Evolutionary conservation across 2,329 filamentous ascomycete genomes (phyloP).

Genomic region (Cyphellophora europaea): DNA sequence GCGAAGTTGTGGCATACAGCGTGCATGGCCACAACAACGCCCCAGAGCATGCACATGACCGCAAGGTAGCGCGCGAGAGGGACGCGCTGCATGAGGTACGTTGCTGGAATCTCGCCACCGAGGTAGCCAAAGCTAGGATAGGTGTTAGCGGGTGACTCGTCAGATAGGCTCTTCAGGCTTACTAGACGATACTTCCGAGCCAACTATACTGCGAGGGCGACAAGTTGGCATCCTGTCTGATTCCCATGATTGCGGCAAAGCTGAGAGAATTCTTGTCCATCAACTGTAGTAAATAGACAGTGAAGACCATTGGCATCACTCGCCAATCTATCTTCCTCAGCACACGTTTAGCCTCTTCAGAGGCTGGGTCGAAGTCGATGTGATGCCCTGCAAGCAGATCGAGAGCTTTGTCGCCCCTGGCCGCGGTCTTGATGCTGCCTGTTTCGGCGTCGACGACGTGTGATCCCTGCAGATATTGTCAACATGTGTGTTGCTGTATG

Average conservation of each 20-base stretch:
- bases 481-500: no score
- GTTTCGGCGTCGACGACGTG: neutral
- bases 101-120: slow-evolving; percentile 64
- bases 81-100: slow-evolving; percentile 53
- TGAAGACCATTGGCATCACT: slow-evolving; percentile 61
- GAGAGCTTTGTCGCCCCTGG: neutral
- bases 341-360: slow-evolving; percentile 52
- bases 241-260: slow-evolving; percentile 33
- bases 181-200: slow-evolving; percentile 68
- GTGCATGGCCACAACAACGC: slow-evolving; percentile 49
- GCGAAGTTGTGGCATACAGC: slow-evolving; percentile 53
- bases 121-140: slow-evolving; percentile 61
- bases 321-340: slow-evolving; percentile 58
- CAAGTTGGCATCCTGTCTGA: slow-evolving; percentile 9
- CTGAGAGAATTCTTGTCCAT: slow-evolving; percentile 32
- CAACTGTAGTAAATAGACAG: slow-evolving; percentile 61
- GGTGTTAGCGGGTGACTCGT: no score
- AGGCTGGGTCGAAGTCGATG: neutral
- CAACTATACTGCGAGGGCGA: slow-evolving; percentile 49
- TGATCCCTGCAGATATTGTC: no score
- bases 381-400: neutral
- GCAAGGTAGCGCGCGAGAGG: slow-evolving; percentile 60
- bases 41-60: slow-evolving; percentile 57
- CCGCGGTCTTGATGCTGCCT: neutral
- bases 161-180: no score